Percentiles rank a stretch among this genome's conserved stretches.
phyloP scores from a whole-genome alignment of 345 rosid species.

The Hypericum perforatum region DNA sequence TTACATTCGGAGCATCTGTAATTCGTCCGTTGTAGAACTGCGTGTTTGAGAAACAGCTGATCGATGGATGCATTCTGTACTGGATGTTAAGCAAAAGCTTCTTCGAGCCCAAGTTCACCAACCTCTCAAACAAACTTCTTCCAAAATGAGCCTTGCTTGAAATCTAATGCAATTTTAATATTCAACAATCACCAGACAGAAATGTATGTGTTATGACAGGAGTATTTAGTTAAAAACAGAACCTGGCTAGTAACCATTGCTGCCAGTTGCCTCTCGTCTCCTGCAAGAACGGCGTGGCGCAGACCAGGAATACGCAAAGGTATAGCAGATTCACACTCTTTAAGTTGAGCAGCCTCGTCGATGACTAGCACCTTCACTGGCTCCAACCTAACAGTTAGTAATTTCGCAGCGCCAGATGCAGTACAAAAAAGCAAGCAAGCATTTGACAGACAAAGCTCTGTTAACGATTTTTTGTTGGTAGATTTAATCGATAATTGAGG shows the following conservation, averaged over 20 bases:
- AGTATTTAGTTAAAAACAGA: slow-evolving; percentile 2
- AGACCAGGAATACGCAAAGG: slow-evolving; percentile 37
- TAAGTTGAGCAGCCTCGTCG: slow-evolving; percentile 60
- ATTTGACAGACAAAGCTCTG: slow-evolving; percentile 2
- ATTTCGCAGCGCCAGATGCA: slow-evolving; percentile 26
- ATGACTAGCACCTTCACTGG: slow-evolving; percentile 36
- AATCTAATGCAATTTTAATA: slow-evolving; percentile 17
- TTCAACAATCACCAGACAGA: too few relatives aligned
- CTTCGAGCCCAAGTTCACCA: slow-evolving; percentile 29
- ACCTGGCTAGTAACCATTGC: slow-evolving; percentile 40
- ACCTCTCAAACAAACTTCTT: slow-evolving; percentile 63
- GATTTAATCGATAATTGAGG: too few relatives aligned
- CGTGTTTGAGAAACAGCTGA: slow-evolving; percentile 48
- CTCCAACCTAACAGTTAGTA: slow-evolving; percentile 13
- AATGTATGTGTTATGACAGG: neutral
- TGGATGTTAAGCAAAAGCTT: slow-evolving; percentile 49
- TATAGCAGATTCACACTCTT: slow-evolving; percentile 46
- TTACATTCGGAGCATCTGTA: slow-evolving; percentile 36
- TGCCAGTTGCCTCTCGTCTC: slow-evolving; percentile 48
- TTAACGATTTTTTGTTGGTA: neutral
- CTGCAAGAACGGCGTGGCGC: slow-evolving; percentile 33
- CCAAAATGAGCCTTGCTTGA: slow-evolving; percentile 31
- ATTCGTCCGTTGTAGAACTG: slow-evolving; percentile 38
- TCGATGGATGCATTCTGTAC: slow-evolving; percentile 75
- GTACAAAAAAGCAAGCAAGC: slow-evolving; percentile 28